Conservation (phyloP, 1,284 basidiomycete species). For the Marasmius fiardii region DNA sequence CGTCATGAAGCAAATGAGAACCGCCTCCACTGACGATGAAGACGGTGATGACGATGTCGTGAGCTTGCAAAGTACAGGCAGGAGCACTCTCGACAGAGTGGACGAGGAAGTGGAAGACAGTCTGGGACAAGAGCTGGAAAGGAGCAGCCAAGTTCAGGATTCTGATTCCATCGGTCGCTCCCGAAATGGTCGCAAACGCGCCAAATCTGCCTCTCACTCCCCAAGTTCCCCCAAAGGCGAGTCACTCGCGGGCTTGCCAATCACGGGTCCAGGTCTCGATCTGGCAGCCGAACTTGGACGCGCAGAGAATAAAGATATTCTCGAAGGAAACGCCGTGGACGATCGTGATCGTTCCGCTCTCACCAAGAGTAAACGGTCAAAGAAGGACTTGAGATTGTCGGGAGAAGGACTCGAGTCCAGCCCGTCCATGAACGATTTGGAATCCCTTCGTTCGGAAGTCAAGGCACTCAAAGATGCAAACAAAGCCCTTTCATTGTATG, state of each 20-base stretch:
- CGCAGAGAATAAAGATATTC: slow-evolving; percentile 77
- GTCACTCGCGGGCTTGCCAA: slow-evolving; percentile 74
- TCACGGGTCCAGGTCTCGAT: slow-evolving; percentile 84
- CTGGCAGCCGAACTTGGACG: slow-evolving; percentile 88
- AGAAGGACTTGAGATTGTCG: slow-evolving; percentile 43
- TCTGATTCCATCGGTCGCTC: slow-evolving; percentile 32
- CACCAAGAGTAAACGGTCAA: slow-evolving; percentile 49
- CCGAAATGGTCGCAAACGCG: slow-evolving; percentile 50
- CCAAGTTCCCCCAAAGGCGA: slow-evolving; percentile 56
- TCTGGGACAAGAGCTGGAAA: slow-evolving; percentile 33
- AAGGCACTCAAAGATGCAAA: slow-evolving; percentile 92
- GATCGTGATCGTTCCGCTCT: slow-evolving; percentile 45
- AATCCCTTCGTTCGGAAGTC: slow-evolving; percentile 74
- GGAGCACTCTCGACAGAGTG: slow-evolving; percentile 53
- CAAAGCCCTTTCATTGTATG: slow-evolving; percentile 90
- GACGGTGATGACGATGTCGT: slow-evolving; percentile 49
- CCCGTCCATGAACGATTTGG: slow-evolving; percentile 51
- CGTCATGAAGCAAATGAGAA: slow-evolving; percentile 64
- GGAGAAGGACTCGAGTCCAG: slow-evolving; percentile 38
- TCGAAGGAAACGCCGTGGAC: slow-evolving; percentile 52
- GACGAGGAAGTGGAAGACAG: slow-evolving; percentile 47
- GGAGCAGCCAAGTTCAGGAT: slow-evolving; percentile 33
- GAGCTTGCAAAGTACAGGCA: slow-evolving; percentile 54
- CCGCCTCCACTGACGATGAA: slow-evolving; percentile 42
- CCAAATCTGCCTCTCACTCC: slow-evolving; percentile 45